A percentile compares a stretch with the other conserved stretches of the same genome.
These are phyloP conservation scores for Pythium sp. DNA, from an alignment of 352 stramenopile genomes.

Conservation along the genomic window DNA sequence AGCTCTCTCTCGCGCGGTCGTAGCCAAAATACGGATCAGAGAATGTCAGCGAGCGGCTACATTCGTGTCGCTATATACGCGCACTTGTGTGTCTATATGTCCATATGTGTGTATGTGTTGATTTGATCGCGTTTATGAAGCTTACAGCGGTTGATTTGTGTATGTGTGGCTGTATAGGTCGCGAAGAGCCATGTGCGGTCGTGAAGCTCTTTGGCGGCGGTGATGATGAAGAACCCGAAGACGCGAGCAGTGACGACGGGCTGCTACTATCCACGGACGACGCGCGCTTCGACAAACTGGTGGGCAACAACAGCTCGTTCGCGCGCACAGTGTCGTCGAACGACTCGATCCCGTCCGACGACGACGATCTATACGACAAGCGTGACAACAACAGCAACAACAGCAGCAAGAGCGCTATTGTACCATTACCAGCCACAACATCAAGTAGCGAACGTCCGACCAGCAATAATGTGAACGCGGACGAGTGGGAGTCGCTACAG, in stretches of 20 bases:
- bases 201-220: conserved; percentile 4
- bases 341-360: conserved; percentile 17
- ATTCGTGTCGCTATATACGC: neutral
- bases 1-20: neutral
- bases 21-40: neutral
- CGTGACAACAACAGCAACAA: conserved; percentile 15
- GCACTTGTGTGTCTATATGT: neutral
- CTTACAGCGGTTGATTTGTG: neutral
- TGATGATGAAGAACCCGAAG: conserved; percentile 14
- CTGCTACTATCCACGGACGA: conserved; percentile 7
- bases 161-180: neutral
- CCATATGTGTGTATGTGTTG: neutral
- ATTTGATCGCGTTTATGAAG: neutral
- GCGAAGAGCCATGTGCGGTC: conserved; percentile 1
- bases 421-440: neutral
- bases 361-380: conserved; percentile 2
- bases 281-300: conserved; percentile 3
- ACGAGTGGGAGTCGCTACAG: conserved; percentile 30
- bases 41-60: neutral
- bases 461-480: conserved; percentile 10
- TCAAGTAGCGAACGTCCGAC: neutral
- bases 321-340: conserved; percentile 20
- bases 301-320: conserved; percentile 15
- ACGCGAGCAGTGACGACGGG: conserved; percentile 11
- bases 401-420: neutral